Evolutionary conservation across 1,284 basidiomycete species (phyloP), one percentile per base, ranked within the genome.

Genomic region (Cryptococcus amylolentus): DNA sequence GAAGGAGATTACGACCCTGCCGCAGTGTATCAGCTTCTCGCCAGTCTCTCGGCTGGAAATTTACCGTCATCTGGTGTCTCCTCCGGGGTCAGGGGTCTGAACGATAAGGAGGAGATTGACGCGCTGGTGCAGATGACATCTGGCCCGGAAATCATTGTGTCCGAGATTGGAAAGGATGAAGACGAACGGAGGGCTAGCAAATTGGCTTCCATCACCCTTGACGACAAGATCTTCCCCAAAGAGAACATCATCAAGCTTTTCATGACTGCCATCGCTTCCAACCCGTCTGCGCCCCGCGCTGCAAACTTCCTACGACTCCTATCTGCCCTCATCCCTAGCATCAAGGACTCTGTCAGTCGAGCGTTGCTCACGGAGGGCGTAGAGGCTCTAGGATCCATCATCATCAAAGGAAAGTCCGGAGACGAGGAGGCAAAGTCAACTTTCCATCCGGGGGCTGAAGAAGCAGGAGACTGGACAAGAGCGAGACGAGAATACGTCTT

Each of bases 221-320:
- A 86, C 68, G 79, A 80, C 31, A 80, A 79, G 57, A 73, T 81
- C 2, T 81, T 90, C 23, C 80, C 80, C 9, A 80, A 85, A 60
- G 86, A 87, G 56, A 82, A 90, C 65, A 81, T 90, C 42, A 82
- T 88, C 37, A 82, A 84, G 26, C 80, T 91, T 13, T 84, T 89
- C 66, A 80, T 90, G 35, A 90, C 88, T 3, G 86, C 89, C 58
- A 88, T 91, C 54, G 88, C 87, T 3, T 86, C 89, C 60, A 86
- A 89, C 69, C 81, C 86, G 10, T 80, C 82, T 0, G 84, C 84
- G 45, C 72, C 81, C 23, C 83, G 87, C 23, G 85, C 87, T 1
- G 81, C 87, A 64, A 81, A 84, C 54, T 88, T 90, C 72, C 75
- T 90, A 31, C 80, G 79, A 4, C 78, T 88, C 16, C 79, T 91